phyloP scores from a whole-genome alignment of 805 yeast genomes.

The Suhomyces vadensis region DNA sequence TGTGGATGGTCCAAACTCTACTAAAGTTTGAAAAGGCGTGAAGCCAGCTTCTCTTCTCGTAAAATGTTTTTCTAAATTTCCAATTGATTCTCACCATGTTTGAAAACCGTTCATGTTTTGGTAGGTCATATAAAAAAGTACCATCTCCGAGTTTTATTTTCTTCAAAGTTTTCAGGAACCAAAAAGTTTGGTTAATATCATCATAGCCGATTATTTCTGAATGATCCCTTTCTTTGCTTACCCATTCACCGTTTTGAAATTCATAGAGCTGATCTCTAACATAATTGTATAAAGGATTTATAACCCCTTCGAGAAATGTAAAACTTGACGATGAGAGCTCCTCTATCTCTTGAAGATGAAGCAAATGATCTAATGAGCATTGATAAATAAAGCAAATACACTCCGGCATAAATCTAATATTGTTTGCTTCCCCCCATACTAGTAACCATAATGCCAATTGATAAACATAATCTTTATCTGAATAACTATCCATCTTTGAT shows the following conservation, averaged over 20 bases:
- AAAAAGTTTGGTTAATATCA: slow-evolving; percentile 53
- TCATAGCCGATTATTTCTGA: slow-evolving; percentile 57
- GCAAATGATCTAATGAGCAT: slow-evolving; percentile 25
- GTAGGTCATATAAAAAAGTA: slow-evolving; percentile 25
- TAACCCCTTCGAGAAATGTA: slow-evolving; percentile 39
- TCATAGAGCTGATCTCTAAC: slow-evolving; percentile 70
- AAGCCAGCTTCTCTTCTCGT: slow-evolving; percentile 51
- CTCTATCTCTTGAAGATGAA: slow-evolving; percentile 21
- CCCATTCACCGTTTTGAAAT: slow-evolving; percentile 52
- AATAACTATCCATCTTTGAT: slow-evolving; percentile 53
- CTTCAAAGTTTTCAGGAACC: slow-evolving; percentile 43
- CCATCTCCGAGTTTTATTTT: slow-evolving; percentile 37
- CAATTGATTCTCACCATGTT: slow-evolving; percentile 38
- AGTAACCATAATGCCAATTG: slow-evolving; percentile 64
- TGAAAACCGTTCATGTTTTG: slow-evolving; percentile 31
- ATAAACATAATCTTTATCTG: slow-evolving; percentile 58
- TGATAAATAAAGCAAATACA: slow-evolving; percentile 36
- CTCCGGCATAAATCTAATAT: slow-evolving; percentile 52
- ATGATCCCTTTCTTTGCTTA: slow-evolving; percentile 71
- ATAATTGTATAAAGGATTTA: slow-evolving; percentile 55
- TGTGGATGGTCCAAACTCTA: slow-evolving; percentile 55
- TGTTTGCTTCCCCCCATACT: slow-evolving; percentile 80
- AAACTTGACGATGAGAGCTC: slow-evolving; percentile 5
- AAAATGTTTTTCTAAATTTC: slow-evolving; percentile 49
- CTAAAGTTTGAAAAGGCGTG: slow-evolving; percentile 51